Conservation (phyloP, 2,329 filamentous ascomycete genomes). For the Microsporum ferrugineum region DNA sequence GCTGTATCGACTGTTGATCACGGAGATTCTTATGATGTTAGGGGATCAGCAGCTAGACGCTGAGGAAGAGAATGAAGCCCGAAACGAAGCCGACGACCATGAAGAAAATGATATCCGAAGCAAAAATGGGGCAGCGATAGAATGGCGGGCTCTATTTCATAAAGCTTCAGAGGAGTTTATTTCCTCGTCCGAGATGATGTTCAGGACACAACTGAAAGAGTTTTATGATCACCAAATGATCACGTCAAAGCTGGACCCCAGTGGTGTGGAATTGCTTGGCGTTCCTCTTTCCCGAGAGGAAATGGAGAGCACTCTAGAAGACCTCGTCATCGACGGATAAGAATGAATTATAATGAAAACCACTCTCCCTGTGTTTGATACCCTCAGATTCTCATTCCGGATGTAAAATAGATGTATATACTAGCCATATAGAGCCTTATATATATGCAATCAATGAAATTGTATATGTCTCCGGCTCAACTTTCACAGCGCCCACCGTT, state of each 20-base stretch:
- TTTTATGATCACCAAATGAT: slow-evolving; percentile 99
- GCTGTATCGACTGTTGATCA: slow-evolving; percentile 72
- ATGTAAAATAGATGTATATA: not conserved
- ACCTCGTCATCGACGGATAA: slow-evolving; percentile 40
- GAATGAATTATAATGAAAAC: not conserved
- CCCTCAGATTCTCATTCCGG: not conserved
- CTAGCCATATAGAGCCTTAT: not conserved
- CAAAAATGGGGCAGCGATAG: slow-evolving; percentile 51
- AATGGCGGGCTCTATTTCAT: slow-evolving; percentile 85
- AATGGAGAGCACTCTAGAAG: slow-evolving; percentile 77
- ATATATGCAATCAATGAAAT: not conserved
- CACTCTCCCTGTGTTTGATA: not conserved
- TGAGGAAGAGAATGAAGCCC: slow-evolving; percentile 38
- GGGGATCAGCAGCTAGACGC: slow-evolving; percentile 41
- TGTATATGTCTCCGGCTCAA: not conserved
- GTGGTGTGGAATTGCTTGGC: slow-evolving; percentile 75
- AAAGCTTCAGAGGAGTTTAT: slow-evolving; percentile 96
- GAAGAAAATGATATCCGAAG: slow-evolving; percentile 17
- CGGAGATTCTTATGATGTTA: slow-evolving; percentile 64
- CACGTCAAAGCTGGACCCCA: slow-evolving; percentile 69
- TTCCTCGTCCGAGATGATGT: slow-evolving; percentile 90
- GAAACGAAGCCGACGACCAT: slow-evolving; percentile 36
- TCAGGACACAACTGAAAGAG: slow-evolving; percentile 87
- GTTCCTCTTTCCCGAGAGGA: slow-evolving; percentile 82
- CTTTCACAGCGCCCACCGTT: not conserved